Evolutionary conservation across 2,329 filamentous ascomycete species (phyloP).

Genomic region (Hymenoscyphus linearis): DNA sequence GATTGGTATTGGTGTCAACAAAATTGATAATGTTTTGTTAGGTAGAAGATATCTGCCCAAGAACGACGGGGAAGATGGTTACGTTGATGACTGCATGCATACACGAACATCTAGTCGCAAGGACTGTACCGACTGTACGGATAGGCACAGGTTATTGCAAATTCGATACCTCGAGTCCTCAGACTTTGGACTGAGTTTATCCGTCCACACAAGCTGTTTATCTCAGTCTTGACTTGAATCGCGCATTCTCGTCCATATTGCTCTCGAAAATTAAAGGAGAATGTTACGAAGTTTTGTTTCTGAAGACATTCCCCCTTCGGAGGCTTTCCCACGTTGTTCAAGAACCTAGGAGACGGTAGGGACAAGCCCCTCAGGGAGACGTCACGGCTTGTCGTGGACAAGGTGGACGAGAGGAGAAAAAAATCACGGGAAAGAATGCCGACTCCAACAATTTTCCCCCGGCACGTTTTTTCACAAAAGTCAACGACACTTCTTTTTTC

Average conservation of each 20-base stretch:
- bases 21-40: background rate
- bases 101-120: constrained; percentile 1
- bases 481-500: background rate
- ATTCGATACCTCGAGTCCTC: background rate
- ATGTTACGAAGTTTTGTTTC: background rate
- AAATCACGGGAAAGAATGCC: background rate
- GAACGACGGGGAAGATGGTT: background rate
- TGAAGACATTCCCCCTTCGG: background rate
- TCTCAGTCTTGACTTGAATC: background rate
- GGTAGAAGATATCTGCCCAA: background rate
- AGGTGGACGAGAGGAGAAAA: background rate
- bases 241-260: background rate
- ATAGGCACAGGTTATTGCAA: background rate
- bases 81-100: constrained; percentile 2
- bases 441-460: background rate
- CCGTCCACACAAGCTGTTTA: background rate
- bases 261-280: background rate
- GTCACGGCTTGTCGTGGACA: background rate
- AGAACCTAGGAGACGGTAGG: background rate
- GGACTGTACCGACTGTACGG: background rate
- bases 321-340: background rate
- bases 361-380: background rate
- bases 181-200: background rate
- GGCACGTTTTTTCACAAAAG: background rate
- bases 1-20: background rate